Conservation (phyloP, 2,329 filamentous ascomycete species). For the Curvularia sp. region DNA sequence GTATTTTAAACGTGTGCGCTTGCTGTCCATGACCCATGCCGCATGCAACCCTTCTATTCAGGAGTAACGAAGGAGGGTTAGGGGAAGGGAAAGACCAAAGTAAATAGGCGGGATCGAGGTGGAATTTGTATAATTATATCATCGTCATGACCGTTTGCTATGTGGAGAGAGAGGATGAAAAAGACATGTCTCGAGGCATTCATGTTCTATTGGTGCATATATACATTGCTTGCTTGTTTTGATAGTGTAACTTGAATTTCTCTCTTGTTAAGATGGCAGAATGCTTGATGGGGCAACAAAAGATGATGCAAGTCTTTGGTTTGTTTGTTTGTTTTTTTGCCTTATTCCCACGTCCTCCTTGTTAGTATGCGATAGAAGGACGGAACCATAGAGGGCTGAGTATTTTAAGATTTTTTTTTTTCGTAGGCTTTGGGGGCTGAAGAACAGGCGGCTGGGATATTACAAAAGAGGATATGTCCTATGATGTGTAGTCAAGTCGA, state of each 20-base stretch:
- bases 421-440: no score
- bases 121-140: not conserved
- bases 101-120: not conserved
- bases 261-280: no score
- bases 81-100: not conserved
- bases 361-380: no score
- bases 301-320: no score
- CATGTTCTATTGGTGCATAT: not conserved
- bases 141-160: not conserved
- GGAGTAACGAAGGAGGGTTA: not conserved
- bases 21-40: no score
- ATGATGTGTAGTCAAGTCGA: not conserved
- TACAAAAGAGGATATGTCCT: not conserved
- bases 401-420: no score
- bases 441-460: no score
- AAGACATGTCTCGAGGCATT: not conserved
- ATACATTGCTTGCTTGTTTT: not conserved
- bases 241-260: not conserved
- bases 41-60: not conserved
- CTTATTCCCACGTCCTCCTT: no score
- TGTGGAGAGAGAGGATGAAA: not conserved
- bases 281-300: no score
- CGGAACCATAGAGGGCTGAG: no score
- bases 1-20: not conserved
- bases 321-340: no score